Evolutionary conservation across 1,284 basidiomycete species (phyloP).

Genomic region (Moesziomyces sp.): DNA sequence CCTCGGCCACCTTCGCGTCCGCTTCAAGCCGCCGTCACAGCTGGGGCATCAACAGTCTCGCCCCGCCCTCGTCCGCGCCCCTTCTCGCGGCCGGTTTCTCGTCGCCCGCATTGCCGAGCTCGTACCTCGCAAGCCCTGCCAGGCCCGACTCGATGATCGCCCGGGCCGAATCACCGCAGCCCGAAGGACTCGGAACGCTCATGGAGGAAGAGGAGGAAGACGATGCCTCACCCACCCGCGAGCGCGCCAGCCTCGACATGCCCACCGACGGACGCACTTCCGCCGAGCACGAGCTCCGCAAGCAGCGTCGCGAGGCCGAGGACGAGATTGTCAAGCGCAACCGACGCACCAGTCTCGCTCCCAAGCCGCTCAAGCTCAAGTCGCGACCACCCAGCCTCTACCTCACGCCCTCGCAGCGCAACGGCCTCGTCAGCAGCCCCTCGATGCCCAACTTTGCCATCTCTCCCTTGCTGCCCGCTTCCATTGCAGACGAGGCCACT

Average conservation of each 20-base stretch:
- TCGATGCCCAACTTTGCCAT: conserved; percentile 40
- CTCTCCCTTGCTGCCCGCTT: conserved; percentile 13
- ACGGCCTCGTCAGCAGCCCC: conserved; percentile 29
- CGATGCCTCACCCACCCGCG: conserved; percentile 50
- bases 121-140: conserved; percentile 34
- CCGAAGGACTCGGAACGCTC: conserved; percentile 57
- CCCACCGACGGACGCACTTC: conserved; percentile 15
- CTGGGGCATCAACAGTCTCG: conserved; percentile 26
- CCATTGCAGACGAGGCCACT: conserved; percentile 25
- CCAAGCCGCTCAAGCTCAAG: conserved; percentile 61
- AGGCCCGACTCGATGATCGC: conserved; percentile 45
- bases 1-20: conserved; percentile 13
- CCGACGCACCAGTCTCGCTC: conserved; percentile 52
- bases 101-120: conserved; percentile 25
- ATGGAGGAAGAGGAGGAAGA: conserved; percentile 63
- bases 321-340: conserved; percentile 53
- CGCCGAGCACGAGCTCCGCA: conserved; percentile 25
- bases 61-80: conserved; percentile 20
- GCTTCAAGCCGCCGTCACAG: conserved; percentile 27
- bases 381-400: conserved; percentile 59
- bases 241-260: conserved; percentile 40
- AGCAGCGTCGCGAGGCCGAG: conserved; percentile 44
- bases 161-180: conserved; percentile 37
- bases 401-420: conserved; percentile 37
- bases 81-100: conserved; percentile 22